A percentile compares a stretch with the other conserved stretches of the same genome.
Evolutionary conservation across 768 basidiomycete species (phyloP).

Genomic region (Trametes sanguinea): DNA sequence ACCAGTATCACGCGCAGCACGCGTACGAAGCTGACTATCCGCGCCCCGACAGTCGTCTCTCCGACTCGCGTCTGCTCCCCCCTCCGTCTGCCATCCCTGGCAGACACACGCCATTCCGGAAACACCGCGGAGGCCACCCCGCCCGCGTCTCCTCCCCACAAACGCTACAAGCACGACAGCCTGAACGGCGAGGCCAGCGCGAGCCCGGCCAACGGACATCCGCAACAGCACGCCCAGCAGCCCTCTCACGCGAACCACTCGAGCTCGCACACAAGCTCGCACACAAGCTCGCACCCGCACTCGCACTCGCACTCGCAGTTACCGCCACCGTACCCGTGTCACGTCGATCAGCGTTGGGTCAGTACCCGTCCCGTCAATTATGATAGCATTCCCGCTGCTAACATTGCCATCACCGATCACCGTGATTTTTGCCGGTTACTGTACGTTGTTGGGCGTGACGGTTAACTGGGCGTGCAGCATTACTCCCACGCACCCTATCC

Average conservation of each 20-base stretch:
- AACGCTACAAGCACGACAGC: constrained; percentile 17
- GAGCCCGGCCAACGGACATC: background rate
- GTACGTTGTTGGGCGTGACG: background rate
- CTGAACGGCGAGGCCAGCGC: background rate
- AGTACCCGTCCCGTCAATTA: constrained; percentile 15
- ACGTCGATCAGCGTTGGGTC: constrained; percentile 28
- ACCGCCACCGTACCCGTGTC: constrained; percentile 16
- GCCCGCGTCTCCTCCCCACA: constrained; percentile 19
- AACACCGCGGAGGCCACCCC: background rate
- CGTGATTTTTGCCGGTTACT: background rate
- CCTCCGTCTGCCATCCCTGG: constrained; percentile 4
- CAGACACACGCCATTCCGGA: background rate
- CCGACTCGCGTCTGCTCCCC: constrained; percentile 17
- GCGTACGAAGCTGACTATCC: constrained; percentile 4
- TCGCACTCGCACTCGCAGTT: background rate
- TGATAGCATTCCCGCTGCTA: constrained; percentile 20
- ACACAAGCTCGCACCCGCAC: background rate
- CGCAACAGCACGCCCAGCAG: background rate
- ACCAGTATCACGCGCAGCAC: constrained; percentile 4
- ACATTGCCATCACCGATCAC: constrained; percentile 22
- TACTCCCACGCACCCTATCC: constrained; percentile 24
- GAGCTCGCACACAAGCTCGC: background rate
- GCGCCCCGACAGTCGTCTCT: constrained; percentile 18
- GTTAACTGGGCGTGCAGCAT: constrained; percentile 12
- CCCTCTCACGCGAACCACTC: background rate